These are phyloP conservation scores for Talaromyces nanjingensis DNA, from an alignment of 495 filamentous ascomycete genomes.

Conservation along the genomic window DNA sequence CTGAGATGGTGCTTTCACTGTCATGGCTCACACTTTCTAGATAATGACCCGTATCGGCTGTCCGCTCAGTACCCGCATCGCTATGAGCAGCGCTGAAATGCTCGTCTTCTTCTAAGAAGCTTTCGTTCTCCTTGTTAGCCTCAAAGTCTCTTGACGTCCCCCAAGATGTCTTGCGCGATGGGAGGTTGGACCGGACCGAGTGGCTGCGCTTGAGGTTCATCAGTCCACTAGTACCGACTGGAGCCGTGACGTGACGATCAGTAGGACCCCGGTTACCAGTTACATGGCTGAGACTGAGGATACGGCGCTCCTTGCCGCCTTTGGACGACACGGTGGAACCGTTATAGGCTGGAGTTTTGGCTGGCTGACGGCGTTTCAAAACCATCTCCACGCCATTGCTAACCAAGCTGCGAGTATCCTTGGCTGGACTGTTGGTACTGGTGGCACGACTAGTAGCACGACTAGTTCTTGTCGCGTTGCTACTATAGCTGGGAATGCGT, in stretches of 20 bases:
- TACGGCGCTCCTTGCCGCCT: conserved; percentile 54
- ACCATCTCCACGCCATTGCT: conserved; percentile 47
- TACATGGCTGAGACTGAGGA: conserved; percentile 83
- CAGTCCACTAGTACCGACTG: conserved; percentile 36
- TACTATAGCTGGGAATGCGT: conserved; percentile 52
- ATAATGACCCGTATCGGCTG: conserved; percentile 44
- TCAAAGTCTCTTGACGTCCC: conserved; percentile 37
- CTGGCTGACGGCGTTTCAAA: conserved; percentile 39
- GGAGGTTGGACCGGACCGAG: conserved; percentile 59
- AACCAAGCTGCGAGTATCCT: conserved; percentile 33
- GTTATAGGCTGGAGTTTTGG: conserved; percentile 27
- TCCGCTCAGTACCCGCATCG: conserved; percentile 47
- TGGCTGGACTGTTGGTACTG: conserved; percentile 33
- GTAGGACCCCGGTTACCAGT: conserved; percentile 61
- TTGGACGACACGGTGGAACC: conserved; percentile 45
- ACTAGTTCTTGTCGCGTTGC: conserved; percentile 36
- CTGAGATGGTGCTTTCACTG: conserved; percentile 42
- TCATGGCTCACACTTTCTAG: conserved; percentile 42
- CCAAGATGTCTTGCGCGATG: conserved; percentile 71
- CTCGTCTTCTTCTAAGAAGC: conserved; percentile 44
- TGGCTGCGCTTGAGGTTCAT: conserved; percentile 59
- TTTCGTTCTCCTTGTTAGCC: conserved; percentile 57
- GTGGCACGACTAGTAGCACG: conserved; percentile 25
- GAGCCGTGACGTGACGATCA: conserved; percentile 43
- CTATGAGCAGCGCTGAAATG: conserved; percentile 36